These are phyloP conservation scores for Torrubiella hemipterigena DNA, from an alignment of 2,329 filamentous ascomycete genomes.

Conservation along the genomic window DNA sequence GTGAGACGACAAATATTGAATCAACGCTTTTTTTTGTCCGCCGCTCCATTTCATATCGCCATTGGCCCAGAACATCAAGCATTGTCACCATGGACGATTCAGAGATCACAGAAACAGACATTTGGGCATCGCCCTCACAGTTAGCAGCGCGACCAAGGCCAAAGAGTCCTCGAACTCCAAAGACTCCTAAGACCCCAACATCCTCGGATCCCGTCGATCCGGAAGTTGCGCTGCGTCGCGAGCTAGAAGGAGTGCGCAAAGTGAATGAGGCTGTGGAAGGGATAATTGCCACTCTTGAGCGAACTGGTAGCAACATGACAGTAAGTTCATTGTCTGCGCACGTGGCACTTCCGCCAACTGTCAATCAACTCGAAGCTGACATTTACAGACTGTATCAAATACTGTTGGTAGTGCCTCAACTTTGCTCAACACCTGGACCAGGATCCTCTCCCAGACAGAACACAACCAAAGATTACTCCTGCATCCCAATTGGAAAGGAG, in stretches of 20 bases:
- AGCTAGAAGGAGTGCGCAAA: slow-evolving; percentile 71
- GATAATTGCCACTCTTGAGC: slow-evolving; percentile 58
- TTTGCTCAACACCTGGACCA: slow-evolving; percentile 88
- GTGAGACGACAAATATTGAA: no score
- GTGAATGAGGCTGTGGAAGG: slow-evolving; percentile 83
- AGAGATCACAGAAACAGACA: slow-evolving; percentile 34
- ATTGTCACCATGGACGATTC: slow-evolving; percentile 30
- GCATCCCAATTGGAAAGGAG: slow-evolving; percentile 80
- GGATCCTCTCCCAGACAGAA: slow-evolving; percentile 92
- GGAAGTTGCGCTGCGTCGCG: slow-evolving; percentile 62
- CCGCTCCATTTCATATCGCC: no score
- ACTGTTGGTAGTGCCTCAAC: slow-evolving; percentile 83
- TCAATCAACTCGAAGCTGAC: slow-evolving; percentile 7
- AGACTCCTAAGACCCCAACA: slow-evolving; percentile 33
- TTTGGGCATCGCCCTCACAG: slow-evolving; percentile 32
- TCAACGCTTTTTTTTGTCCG: no score
- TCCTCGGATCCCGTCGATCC: slow-evolving; percentile 43
- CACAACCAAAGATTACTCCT: slow-evolving; percentile 90
- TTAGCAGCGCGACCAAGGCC: slow-evolving; percentile 19
- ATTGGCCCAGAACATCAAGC: no score
- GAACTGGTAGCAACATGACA: slow-evolving; percentile 66
- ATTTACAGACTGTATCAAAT: slow-evolving; percentile 55
- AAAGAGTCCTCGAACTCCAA: slow-evolving; percentile 34
- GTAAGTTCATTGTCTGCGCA: slow-evolving; percentile 27
- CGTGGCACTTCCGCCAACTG: not conserved